Base-by-base conservation (phyloP, 768 basidiomycete species). In the Serendipita sp. region DNA sequence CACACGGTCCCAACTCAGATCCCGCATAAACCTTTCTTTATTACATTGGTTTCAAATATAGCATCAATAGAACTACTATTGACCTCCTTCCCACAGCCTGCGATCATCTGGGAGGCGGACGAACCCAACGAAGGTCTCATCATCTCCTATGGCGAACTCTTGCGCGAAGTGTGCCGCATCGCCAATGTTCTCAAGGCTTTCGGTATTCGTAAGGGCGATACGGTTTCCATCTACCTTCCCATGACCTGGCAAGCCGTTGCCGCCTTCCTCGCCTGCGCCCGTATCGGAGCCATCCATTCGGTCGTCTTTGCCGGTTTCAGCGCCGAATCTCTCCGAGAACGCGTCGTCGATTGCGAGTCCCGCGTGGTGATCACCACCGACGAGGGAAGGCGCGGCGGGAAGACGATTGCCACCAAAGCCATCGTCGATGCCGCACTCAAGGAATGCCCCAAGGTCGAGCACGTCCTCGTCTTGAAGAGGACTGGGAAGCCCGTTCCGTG, bases 231-330 rank as follows among this genome's bases (percentile, higher is more conserved):
- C 62, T 95, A 94, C 74, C 80, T 94, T 20, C 91, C 91, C 60
- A 93, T 90, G 88, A 85, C 88, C 20, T 95, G 90, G 90, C 92
- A 97, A 67, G 85, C 95, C 20, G 90, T 88, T 58, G 93, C 90
- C 50, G 90, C 95, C 44, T 92, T 99, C 84, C 86, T 99, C 63
- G 95, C 95, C 3, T 98, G 95, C 72, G 94, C 95, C 3, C 87
- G 95, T 66, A 89, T 99, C 67, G 95, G 95, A 24, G 95, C 95
- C 24, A 78, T 98, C 51, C 95, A 99, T 75, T 94, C 92, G 5
- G 95, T 96, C 70, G 86, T 99, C 63, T 99, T 99, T 66, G 95
- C 95, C 51, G 95, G 95, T 3, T 99, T 99, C 78, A 90, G 87
- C 5, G 84, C 94, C 7, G 95, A 99, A 74, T 86, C 88, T 2